A percentile compares a stretch with the other conserved stretches of the same genome.
These are phyloP conservation scores for Geranium rotundifolium DNA, from an alignment of 345 rosid genomes.

Conservation along the genomic window DNA sequence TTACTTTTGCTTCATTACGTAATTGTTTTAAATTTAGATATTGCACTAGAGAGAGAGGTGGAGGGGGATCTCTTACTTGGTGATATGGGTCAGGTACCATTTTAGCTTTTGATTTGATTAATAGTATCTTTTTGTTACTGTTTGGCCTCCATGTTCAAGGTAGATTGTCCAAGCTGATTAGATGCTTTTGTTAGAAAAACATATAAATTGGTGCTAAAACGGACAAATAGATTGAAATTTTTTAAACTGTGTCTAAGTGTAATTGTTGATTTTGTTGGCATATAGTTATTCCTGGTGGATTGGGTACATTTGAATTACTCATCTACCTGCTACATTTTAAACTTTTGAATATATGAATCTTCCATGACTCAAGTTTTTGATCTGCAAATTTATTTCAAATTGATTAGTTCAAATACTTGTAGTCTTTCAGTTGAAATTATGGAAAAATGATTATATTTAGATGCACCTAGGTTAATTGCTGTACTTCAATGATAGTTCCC, in stretches of 20 bases:
- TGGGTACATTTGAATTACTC: neutral
- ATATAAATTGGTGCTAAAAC: neutral
- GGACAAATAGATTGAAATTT: too few relatives aligned
- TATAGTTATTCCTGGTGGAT: neutral
- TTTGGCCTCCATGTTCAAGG: too few relatives aligned
- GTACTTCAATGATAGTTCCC: too few relatives aligned
- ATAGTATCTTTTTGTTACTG: neutral
- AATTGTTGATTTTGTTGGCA: neutral
- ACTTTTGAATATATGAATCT: neutral
- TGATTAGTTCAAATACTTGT: too few relatives aligned
- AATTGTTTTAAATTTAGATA: slow-evolving; percentile 24
- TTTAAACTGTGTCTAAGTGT: neutral
- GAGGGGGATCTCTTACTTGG: slow-evolving; percentile 87
- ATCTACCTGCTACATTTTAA: neutral
- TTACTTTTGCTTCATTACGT: slow-evolving; percentile 1
- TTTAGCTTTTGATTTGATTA: neutral
- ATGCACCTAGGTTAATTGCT: too few relatives aligned
- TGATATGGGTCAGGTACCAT: slow-evolving; percentile 92
- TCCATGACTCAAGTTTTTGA: neutral
- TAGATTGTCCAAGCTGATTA: too few relatives aligned
- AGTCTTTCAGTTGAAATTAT: too few relatives aligned
- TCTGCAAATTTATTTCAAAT: neutral
- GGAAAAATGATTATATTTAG: too few relatives aligned
- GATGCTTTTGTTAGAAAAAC: too few relatives aligned
- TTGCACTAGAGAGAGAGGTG: slow-evolving; percentile 78